Percentiles rank a stretch among this genome's conserved stretches.
Evolutionary conservation across 495 filamentous ascomycete species (phyloP).

Genomic region (Penicillium riverlandense): DNA sequence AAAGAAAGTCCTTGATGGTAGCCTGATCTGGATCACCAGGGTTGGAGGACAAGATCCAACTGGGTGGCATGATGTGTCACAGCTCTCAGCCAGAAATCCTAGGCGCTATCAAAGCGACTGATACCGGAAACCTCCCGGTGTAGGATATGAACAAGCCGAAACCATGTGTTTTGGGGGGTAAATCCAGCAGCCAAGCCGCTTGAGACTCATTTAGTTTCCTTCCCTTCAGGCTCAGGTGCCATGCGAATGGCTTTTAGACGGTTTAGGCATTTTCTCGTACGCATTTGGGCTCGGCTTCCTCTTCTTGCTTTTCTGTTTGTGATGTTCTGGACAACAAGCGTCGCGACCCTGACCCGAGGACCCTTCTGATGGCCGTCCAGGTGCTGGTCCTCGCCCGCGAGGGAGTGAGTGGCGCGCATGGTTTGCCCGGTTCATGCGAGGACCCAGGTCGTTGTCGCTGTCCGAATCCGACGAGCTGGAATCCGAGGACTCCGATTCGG

Average conservation of each 20-base stretch:
- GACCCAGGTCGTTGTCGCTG: conserved; percentile 42
- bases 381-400: conserved; percentile 5
- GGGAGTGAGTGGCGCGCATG: conserved; percentile 11
- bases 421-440: conserved; percentile 13
- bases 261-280: conserved; percentile 85
- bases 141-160: too few relatives aligned
- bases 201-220: neutral
- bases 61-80: too few relatives aligned
- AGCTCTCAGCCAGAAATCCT: too few relatives aligned
- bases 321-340: conserved; percentile 14
- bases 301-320: conserved; percentile 33
- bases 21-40: too few relatives aligned
- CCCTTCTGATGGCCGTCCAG: conserved; percentile 17
- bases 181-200: too few relatives aligned
- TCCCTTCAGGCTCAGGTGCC: conserved; percentile 6
- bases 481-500: conserved; percentile 59
- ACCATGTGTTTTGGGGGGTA: too few relatives aligned
- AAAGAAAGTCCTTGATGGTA: too few relatives aligned
- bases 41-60: too few relatives aligned
- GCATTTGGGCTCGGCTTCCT: conserved; percentile 81
- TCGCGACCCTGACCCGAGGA: conserved; percentile 17
- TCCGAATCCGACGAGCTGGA: conserved; percentile 58
- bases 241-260: conserved; percentile 12
- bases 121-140: too few relatives aligned
- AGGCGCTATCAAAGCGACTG: too few relatives aligned